Evolutionary conservation across 2,329 filamentous ascomycete genomes (phyloP).

Genomic region (Alternaria consortialis): DNA sequence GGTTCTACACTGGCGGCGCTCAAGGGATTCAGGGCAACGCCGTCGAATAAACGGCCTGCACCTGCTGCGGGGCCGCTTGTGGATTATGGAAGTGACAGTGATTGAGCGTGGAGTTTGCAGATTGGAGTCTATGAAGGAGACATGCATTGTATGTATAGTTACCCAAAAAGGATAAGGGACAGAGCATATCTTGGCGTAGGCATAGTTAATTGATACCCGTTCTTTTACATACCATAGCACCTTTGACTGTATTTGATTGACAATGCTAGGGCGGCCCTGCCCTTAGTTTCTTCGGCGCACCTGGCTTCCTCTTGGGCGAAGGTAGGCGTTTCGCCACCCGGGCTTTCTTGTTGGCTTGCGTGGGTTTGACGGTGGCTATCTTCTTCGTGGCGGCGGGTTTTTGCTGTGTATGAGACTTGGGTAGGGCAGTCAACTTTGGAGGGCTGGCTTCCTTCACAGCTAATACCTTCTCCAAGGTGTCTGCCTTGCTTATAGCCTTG

Average conservation of each 20-base stretch:
- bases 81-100: constrained; percentile 85
- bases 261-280: background rate
- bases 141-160: background rate
- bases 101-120: constrained; percentile 36
- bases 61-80: constrained; percentile 77
- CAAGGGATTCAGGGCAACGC: constrained; percentile 58
- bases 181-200: constrained; percentile 1
- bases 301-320: background rate
- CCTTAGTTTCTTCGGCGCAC: background rate
- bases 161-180: background rate
- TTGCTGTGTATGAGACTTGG: too few relatives aligned
- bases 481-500: background rate
- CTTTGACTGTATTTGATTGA: background rate
- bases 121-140: background rate
- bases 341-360: background rate
- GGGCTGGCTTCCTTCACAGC: background rate
- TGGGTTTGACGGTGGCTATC: background rate
- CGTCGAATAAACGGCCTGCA: constrained; percentile 62
- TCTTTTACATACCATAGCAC: background rate
- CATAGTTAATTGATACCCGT: constrained; percentile 11
- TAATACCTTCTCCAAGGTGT: background rate
- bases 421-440: background rate
- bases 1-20: constrained; percentile 83
- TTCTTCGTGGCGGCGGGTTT: background rate
- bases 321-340: background rate